Evolutionary conservation across 2,329 filamentous ascomycete genomes (phyloP).

Genomic region (Penicillium psychrosexuale): DNA sequence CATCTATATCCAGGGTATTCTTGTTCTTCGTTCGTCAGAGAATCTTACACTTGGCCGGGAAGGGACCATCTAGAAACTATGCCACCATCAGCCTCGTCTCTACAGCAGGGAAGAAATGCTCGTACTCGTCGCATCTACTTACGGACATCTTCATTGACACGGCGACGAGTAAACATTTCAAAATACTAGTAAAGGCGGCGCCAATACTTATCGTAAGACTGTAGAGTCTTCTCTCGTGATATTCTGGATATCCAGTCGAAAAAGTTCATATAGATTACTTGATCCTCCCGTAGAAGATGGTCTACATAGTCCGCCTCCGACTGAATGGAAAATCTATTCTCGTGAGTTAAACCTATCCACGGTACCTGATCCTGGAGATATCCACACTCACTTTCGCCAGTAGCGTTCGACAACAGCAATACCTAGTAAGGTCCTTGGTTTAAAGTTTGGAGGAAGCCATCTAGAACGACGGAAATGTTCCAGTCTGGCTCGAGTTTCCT

Average conservation of each 20-base stretch:
- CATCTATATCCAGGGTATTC: slow-evolving; percentile 21
- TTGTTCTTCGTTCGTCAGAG: slow-evolving; percentile 21
- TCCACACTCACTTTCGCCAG: no score
- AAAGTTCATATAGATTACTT: slow-evolving; percentile 27
- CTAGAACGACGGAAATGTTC: slow-evolving; percentile 21
- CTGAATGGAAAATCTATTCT: slow-evolving; percentile 26
- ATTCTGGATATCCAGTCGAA: slow-evolving; percentile 28
- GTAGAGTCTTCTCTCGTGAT: slow-evolving; percentile 21
- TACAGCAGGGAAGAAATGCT: neutral
- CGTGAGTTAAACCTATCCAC: no score
- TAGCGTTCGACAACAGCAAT: slow-evolving; percentile 24
- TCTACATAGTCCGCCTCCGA: slow-evolving; percentile 24
- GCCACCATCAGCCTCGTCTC: slow-evolving; percentile 9
- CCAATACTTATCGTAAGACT: slow-evolving; percentile 27
- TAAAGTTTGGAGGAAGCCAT: slow-evolving; percentile 28
- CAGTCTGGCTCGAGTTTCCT: slow-evolving; percentile 26
- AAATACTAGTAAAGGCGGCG: slow-evolving; percentile 24
- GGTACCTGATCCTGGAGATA: no score
- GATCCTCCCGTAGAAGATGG: slow-evolving; percentile 23
- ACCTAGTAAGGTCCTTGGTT: slow-evolving; percentile 23
- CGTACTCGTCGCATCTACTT: slow-evolving; percentile 27
- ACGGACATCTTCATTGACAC: slow-evolving; percentile 17
- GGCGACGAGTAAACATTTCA: slow-evolving; percentile 19
- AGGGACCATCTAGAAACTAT: slow-evolving; percentile 22
- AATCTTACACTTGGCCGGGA: slow-evolving; percentile 18